These are phyloP conservation scores for Ustilago lituana DNA, from an alignment of 1,284 basidiomycete genomes.

Conservation along the genomic window DNA sequence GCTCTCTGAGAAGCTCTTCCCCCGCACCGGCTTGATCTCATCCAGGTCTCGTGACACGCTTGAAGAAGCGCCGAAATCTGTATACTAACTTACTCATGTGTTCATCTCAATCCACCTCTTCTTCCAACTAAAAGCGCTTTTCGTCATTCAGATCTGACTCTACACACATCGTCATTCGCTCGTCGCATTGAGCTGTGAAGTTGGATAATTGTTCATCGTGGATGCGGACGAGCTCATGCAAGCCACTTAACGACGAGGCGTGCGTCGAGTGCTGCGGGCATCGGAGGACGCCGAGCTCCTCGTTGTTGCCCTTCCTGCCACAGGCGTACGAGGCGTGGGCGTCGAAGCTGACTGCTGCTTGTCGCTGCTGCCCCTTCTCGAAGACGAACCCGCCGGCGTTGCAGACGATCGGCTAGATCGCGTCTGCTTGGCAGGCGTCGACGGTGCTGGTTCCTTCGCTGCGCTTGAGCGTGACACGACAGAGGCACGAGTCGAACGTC, in stretches of 20 bases:
- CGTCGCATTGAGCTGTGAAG: no score
- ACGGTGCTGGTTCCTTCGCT: slow-evolving; percentile 21
- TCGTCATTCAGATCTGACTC: no score
- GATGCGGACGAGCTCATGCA: no score
- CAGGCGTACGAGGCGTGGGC: slow-evolving; percentile 24
- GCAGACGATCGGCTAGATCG: slow-evolving; percentile 26
- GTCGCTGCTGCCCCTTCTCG: slow-evolving; percentile 34
- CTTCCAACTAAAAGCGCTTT: no score
- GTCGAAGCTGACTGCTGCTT: slow-evolving; percentile 19
- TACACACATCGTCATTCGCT: no score
- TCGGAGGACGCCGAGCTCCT: slow-evolving; percentile 35
- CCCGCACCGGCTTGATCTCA: neutral
- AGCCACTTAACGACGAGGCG: slow-evolving; percentile 31
- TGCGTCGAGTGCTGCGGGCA: slow-evolving; percentile 31
- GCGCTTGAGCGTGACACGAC: slow-evolving; percentile 41
- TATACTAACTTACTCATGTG: slow-evolving; percentile 4
- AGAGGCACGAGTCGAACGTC: slow-evolving; percentile 32
- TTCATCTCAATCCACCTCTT: slow-evolving; percentile 6
- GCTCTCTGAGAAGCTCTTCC: slow-evolving; percentile 16
- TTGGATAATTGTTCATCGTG: no score
- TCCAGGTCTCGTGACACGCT: no score
- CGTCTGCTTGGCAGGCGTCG: slow-evolving; percentile 38
- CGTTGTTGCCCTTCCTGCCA: slow-evolving; percentile 26
- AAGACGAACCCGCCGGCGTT: slow-evolving; percentile 15
- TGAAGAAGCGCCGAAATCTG: neutral